A percentile compares a stretch with the other conserved stretches of the same genome.
Evolutionary conservation across 371 early-diverging fungal species (phyloP).

Genomic region (Mortierella sp.): DNA sequence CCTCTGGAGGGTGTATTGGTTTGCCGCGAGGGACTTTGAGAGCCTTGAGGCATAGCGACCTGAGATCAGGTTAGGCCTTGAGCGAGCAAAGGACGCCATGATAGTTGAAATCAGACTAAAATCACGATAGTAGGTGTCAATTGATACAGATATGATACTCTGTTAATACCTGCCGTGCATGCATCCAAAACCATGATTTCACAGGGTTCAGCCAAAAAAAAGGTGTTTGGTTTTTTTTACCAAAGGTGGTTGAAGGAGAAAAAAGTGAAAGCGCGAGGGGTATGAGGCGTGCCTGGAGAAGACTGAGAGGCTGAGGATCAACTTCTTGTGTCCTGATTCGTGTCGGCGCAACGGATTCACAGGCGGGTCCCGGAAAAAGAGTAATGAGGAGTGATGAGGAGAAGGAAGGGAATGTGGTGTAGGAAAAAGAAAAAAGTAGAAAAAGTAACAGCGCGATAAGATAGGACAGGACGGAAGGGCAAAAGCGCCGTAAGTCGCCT

Average conservation of each 20-base stretch:
- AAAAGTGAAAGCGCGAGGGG: background rate
- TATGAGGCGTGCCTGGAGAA: background rate
- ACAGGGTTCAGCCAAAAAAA: background rate
- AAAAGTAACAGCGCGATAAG: background rate
- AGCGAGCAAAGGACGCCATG: slow-evolving; percentile 34
- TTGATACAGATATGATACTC: background rate
- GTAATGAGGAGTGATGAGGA: slow-evolving; percentile 5
- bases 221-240: background rate
- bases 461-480: background rate
- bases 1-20: slow-evolving; percentile 1
- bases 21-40: slow-evolving; percentile 12
- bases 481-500: background rate
- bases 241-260: background rate
- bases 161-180: background rate
- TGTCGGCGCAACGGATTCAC: background rate
- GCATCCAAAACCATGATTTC: background rate
- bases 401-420: background rate
- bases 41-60: slow-evolving; percentile 17
- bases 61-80: slow-evolving; percentile 12
- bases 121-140: background rate
- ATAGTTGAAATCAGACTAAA: background rate
- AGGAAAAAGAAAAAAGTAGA: background rate
- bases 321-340: background rate
- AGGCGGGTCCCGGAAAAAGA: background rate
- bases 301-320: background rate